A percentile compares a stretch with the other conserved stretches of the same genome.
phyloP scores from a whole-genome alignment of 768 basidiomycete species.

The Suillus americanus region DNA sequence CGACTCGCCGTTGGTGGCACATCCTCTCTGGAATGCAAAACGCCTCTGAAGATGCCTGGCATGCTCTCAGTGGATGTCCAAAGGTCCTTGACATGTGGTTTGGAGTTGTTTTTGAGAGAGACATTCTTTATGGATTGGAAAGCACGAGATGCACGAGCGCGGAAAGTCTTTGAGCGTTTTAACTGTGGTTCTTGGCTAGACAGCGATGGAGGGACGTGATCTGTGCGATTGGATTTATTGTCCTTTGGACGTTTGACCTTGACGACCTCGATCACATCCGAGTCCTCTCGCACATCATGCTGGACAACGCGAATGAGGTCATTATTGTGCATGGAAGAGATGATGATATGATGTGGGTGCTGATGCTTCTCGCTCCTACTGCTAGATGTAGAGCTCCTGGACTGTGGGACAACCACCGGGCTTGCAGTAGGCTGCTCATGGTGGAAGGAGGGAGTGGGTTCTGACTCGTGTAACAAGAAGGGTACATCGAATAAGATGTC shows the following conservation, averaged over 20 bases:
- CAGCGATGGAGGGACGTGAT: not conserved
- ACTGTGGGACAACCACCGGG: not conserved
- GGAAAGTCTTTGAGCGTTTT: slow-evolving; percentile 43
- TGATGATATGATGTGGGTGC: slow-evolving; percentile 27
- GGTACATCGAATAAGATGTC: slow-evolving; percentile 37
- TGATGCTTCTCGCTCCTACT: slow-evolving; percentile 32
- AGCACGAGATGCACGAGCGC: slow-evolving; percentile 46
- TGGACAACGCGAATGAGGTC: slow-evolving; percentile 13
- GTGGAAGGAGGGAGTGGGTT: slow-evolving; percentile 9
- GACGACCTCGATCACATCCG: slow-evolving; percentile 59
- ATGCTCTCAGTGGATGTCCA: slow-evolving; percentile 30
- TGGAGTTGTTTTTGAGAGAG: slow-evolving; percentile 19
- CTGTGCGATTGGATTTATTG: not conserved
- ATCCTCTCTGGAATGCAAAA: slow-evolving; percentile 8
- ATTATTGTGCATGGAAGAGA: slow-evolving; percentile 15
- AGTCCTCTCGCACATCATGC: slow-evolving; percentile 43
- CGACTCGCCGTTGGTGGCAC: slow-evolving; percentile 30
- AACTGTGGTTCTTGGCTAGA: slow-evolving; percentile 21
- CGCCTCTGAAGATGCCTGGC: slow-evolving; percentile 26
- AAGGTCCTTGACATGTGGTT: slow-evolving; percentile 41
- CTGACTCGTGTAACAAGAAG: slow-evolving; percentile 19
- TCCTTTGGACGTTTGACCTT: slow-evolving; percentile 47
- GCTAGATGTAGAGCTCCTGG: slow-evolving; percentile 6
- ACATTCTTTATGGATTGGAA: slow-evolving; percentile 47
- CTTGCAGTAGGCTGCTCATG: slow-evolving; percentile 13